A percentile compares a stretch with the other conserved stretches of the same genome.
Evolutionary conservation across 768 basidiomycete species (phyloP).

Genomic region (Leccinum incarnatum): DNA sequence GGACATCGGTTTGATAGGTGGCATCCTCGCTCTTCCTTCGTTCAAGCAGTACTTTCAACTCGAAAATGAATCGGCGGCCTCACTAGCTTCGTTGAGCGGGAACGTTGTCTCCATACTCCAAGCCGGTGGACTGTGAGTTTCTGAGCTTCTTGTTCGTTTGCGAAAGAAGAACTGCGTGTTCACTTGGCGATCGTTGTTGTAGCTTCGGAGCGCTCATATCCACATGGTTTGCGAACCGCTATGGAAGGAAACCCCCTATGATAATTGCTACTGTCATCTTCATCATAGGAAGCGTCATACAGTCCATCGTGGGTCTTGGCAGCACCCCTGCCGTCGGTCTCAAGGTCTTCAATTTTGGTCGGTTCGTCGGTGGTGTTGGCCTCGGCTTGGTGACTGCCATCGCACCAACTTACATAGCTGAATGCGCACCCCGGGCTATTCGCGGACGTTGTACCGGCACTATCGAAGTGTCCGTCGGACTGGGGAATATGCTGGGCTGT

Average conservation of each 20-base stretch:
- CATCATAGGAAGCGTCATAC: constrained; percentile 34
- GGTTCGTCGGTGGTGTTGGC: constrained; percentile 50
- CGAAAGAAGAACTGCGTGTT: background rate
- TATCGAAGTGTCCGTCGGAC: constrained; percentile 31
- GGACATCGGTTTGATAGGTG: constrained; percentile 39
- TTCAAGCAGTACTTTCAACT: constrained; percentile 37
- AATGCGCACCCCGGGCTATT: constrained; percentile 36
- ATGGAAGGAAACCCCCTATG: constrained; percentile 36
- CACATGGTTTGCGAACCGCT: constrained; percentile 29
- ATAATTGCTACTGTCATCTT: constrained; percentile 32
- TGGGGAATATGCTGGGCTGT: constrained; percentile 37
- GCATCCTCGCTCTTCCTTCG: constrained; percentile 35
- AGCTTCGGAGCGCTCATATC: constrained; percentile 28
- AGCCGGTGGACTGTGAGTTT: constrained; percentile 34
- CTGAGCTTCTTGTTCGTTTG: background rate
- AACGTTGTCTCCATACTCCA: constrained; percentile 40
- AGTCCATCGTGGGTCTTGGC: constrained; percentile 34
- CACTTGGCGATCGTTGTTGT: background rate
- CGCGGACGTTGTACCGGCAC: constrained; percentile 38
- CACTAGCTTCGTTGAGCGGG: constrained; percentile 30
- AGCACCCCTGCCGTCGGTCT: constrained; percentile 25
- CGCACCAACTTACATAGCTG: constrained; percentile 38
- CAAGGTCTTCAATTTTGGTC: constrained; percentile 32
- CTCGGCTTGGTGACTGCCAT: constrained; percentile 38
- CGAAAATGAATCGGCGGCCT: constrained; percentile 21